A percentile compares a stretch with the other conserved stretches of the same genome.
Evolutionary conservation across 2,329 filamentous ascomycete species (phyloP).

Genomic region (Epichloe hybrida): DNA sequence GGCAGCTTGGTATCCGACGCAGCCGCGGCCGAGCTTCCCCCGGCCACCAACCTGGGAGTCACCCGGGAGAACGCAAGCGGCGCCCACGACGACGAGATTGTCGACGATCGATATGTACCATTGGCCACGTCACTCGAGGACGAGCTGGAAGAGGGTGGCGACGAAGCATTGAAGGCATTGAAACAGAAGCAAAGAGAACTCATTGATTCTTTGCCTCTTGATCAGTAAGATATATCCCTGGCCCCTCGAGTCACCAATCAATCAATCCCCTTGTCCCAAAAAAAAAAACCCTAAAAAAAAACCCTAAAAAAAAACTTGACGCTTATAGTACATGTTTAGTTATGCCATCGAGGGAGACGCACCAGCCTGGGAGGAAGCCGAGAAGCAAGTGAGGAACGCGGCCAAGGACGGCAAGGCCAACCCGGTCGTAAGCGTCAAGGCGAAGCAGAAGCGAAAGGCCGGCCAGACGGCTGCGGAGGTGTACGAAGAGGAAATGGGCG

Average conservation of each 20-base stretch:
- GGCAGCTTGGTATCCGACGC: slow-evolving; percentile 60
- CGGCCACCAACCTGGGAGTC: slow-evolving; percentile 41
- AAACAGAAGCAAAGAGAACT: slow-evolving; percentile 72
- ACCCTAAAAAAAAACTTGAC: background rate
- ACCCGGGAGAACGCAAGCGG: slow-evolving; percentile 45
- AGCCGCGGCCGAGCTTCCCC: slow-evolving; percentile 53
- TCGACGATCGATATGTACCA: slow-evolving; percentile 54
- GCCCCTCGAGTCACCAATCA: too few relatives aligned
- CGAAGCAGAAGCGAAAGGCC: slow-evolving; percentile 68
- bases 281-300: too few relatives aligned
- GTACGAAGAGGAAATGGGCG: slow-evolving; percentile 46
- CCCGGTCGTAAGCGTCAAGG: slow-evolving; percentile 68
- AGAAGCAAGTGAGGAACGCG: slow-evolving; percentile 56
- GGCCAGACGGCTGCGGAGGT: slow-evolving; percentile 44
- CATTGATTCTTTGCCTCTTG: slow-evolving; percentile 80
- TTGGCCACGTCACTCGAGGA: slow-evolving; percentile 61
- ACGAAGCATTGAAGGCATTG: slow-evolving; percentile 58
- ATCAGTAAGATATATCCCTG: slow-evolving; percentile 36
- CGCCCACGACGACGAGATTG: slow-evolving; percentile 55
- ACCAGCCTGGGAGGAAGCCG: slow-evolving; percentile 53
- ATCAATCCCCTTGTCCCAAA: too few relatives aligned
- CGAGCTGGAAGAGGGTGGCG: slow-evolving; percentile 71
- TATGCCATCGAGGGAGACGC: slow-evolving; percentile 52
- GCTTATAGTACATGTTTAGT: slow-evolving; percentile 20
- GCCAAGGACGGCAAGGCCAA: slow-evolving; percentile 41